phyloP scores from a whole-genome alignment of 2,329 filamentous ascomycete genomes.

The Metarhizium guizhouense region DNA sequence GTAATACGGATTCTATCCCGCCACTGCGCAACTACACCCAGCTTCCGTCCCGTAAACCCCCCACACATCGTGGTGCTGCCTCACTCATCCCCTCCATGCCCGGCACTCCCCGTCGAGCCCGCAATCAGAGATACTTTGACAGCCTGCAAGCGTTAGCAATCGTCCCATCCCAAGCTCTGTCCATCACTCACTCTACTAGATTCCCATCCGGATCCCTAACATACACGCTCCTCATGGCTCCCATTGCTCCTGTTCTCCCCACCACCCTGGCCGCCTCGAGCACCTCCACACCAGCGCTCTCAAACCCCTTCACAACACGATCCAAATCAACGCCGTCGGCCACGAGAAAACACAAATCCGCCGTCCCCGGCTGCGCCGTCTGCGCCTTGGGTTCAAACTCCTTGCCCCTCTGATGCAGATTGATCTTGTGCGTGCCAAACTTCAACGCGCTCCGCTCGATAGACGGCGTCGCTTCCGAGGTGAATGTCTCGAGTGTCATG shows the following conservation, averaged over 20 bases:
- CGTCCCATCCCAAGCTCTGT: not conserved
- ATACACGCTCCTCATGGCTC: slow-evolving; percentile 48
- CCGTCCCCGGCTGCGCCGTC: slow-evolving; percentile 44
- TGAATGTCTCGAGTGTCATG: slow-evolving; percentile 46
- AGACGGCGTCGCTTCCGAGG: slow-evolving; percentile 26
- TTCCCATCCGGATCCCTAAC: slow-evolving; percentile 54
- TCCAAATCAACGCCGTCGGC: slow-evolving; percentile 35
- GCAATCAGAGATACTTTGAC: not conserved
- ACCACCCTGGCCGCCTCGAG: slow-evolving; percentile 43
- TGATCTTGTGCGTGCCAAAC: slow-evolving; percentile 53
- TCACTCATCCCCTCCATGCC: too few species aligned
- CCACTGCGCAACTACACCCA: too few species aligned
- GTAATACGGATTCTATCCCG: too few species aligned
- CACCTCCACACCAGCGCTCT: slow-evolving; percentile 35
- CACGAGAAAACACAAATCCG: slow-evolving; percentile 51
- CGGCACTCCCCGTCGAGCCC: not conserved
- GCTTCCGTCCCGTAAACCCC: too few species aligned
- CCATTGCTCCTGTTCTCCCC: slow-evolving; percentile 44
- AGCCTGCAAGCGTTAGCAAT: not conserved
- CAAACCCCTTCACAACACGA: slow-evolving; percentile 31
- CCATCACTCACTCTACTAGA: slow-evolving; percentile 45
- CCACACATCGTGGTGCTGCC: too few species aligned
- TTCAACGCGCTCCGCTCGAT: slow-evolving; percentile 38
- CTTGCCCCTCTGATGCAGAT: slow-evolving; percentile 47
- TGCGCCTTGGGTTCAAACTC: slow-evolving; percentile 53